Base-by-base conservation (phyloP, 108 stramenopile genomes). In the Pseudonitzschia pungens region DNA sequence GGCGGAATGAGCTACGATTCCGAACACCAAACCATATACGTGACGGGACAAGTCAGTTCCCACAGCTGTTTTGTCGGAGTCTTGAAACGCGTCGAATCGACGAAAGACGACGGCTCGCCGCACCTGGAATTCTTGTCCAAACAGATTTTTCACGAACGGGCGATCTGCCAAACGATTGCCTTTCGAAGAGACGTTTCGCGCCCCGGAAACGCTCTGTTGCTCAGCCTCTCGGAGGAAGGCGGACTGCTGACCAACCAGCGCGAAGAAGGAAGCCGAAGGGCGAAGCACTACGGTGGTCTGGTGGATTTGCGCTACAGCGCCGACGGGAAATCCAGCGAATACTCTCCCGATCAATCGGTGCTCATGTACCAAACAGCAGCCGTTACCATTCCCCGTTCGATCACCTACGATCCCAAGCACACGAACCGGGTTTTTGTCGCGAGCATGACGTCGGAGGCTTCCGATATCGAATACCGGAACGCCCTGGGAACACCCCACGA, bases 1-100 rank as follows among this genome's bases (percentile, higher is more conserved):
- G 71, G 77, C 24, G 77, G 71, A 2, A 72, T 78, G 71, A 55
- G 36, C 16, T 68, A 53, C 44, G 70, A 70, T n/a, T 27, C 76
- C 22, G 63, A 72, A 20, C 58, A 59, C 21, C 40, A 60, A 36
- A 48, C 72, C 29, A 15, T 71, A 8, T 78, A 72, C 45, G 52
- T 72, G 0, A 78, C 77, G 14, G 77, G 77, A 24, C 77, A 78
- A 56, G 66, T 78, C 16, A 70, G 77, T n/a, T 21, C 71, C 27
- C 52, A 72, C 31, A 50, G 26, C 14, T 78, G 77, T 45, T 78
- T 71, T 27, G 66, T 72, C n/a, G 71, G 77, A 16, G 54, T 71
- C 31, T 26, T 78, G 22, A 64, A 71, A 41, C 70, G 54, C 14
- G 33, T 62, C 29, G 33, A 20, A 41, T 11, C 63, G 41, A 58